Conservation (phyloP, 2,329 filamentous ascomycete genomes). For the Hypoxylon rubiginosum region DNA sequence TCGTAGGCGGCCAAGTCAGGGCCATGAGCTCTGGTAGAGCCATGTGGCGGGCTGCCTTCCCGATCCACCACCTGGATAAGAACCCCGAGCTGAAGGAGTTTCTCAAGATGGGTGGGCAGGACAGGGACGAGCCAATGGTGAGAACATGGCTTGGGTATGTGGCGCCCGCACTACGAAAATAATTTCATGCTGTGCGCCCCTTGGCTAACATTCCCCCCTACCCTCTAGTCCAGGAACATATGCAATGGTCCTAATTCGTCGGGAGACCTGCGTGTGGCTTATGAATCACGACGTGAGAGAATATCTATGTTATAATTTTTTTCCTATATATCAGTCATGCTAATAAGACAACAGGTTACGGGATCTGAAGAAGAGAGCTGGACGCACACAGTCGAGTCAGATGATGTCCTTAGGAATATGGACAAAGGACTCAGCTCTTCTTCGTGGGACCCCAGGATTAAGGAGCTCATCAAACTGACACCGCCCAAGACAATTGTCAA, state of each 20-base stretch:
- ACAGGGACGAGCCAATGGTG: conserved; percentile 59
- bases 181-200: not conserved
- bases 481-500: conserved; percentile 54
- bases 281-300: conserved; percentile 55
- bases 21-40: conserved; percentile 59
- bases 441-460: conserved; percentile 53
- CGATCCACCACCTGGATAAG: conserved; percentile 56
- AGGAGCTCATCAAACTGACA: conserved; percentile 53
- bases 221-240: conserved; percentile 57
- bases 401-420: conserved; percentile 56
- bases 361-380: conserved; percentile 56
- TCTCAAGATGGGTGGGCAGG: conserved; percentile 58
- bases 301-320: not conserved
- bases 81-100: conserved; percentile 56
- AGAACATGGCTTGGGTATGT: conserved; percentile 63
- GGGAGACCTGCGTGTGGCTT: conserved; percentile 55
- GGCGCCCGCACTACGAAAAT: conserved; percentile 41
- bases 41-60: conserved; percentile 60
- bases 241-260: conserved; percentile 52
- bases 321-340: not conserved
- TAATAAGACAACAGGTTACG: conserved; percentile 49
- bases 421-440: conserved; percentile 51
- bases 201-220: conserved; percentile 24
- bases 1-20: conserved; percentile 58
- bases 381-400: conserved; percentile 53